Conservation (phyloP, 306 rosid genomes). For the Trifolium fragiferum region DNA sequence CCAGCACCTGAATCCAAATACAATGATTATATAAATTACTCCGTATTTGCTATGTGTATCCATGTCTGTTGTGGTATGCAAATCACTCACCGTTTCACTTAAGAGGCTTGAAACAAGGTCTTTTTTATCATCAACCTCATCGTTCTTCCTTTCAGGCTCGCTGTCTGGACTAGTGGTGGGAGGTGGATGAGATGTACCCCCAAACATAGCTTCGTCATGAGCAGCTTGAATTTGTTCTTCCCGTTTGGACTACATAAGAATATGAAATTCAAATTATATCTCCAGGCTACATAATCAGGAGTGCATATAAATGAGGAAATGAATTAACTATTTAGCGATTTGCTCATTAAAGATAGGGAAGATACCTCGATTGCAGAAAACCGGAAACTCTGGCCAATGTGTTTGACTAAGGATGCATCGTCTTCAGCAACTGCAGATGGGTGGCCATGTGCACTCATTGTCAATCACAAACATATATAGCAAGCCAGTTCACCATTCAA, state of each 20-base stretch:
- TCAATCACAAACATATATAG: conserved; percentile 26
- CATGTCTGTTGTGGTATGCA: neutral
- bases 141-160: conserved; percentile 62
- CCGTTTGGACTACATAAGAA: conserved; percentile 64
- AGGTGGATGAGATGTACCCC: conserved; percentile 55
- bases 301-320: conserved; percentile 31
- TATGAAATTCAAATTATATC: conserved; percentile 28
- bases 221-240: conserved; percentile 86
- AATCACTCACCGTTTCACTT: conserved; percentile 71
- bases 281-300: conserved; percentile 15
- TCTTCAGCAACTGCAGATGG: conserved; percentile 81
- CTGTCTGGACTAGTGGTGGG: conserved; percentile 46
- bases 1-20: conserved; percentile 66
- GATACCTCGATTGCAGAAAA: conserved; percentile 81
- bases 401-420: conserved; percentile 74
- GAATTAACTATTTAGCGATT: neutral
- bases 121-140: conserved; percentile 51
- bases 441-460: neutral
- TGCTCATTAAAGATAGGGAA: conserved; percentile 21
- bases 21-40: conserved; percentile 19
- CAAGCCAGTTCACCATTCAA: conserved; percentile 24
- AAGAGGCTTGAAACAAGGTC: conserved; percentile 65
- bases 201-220: conserved; percentile 95
- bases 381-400: conserved; percentile 88
- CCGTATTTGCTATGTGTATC: neutral